These are phyloP conservation scores for Isatis lusitanica DNA, from an alignment of 441 rosid genomes.

Conservation along the genomic window DNA sequence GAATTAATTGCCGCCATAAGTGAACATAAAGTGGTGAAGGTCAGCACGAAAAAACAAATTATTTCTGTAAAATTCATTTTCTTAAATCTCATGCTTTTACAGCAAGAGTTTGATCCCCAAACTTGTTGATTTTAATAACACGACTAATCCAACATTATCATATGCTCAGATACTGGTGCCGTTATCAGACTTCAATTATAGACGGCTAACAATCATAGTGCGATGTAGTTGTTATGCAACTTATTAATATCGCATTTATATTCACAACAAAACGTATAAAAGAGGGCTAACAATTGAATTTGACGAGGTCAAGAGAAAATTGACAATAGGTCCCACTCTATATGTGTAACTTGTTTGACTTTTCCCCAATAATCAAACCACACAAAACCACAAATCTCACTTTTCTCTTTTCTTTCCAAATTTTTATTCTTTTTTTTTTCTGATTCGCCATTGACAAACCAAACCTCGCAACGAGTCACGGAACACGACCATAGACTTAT, in stretches of 20 bases:
- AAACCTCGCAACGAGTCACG: too few species aligned
- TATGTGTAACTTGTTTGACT: conserved; percentile 18
- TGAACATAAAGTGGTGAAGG: too few species aligned
- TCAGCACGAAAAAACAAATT: too few species aligned
- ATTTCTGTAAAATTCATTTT: too few species aligned
- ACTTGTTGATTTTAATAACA: too few species aligned
- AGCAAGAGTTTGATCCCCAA: too few species aligned
- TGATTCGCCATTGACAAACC: conserved; percentile 26
- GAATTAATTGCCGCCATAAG: too few species aligned
- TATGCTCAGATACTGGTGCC: too few species aligned
- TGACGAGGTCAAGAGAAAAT: conserved; percentile 27
- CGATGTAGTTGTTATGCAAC: not conserved
- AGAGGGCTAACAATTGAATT: not conserved
- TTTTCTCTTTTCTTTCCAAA: not conserved
- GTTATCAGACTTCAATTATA: not conserved
- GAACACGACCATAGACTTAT: conserved; percentile 10
- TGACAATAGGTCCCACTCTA: not conserved
- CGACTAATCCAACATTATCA: too few species aligned
- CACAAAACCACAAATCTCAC: not conserved
- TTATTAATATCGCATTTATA: not conserved
- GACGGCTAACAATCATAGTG: not conserved
- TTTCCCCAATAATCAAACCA: not conserved
- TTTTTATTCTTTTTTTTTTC: not conserved
- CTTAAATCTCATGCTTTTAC: too few species aligned
- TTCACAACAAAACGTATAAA: not conserved